Base-by-base conservation (phyloP, 345 rosid genomes). In the Punica granatum region DNA sequence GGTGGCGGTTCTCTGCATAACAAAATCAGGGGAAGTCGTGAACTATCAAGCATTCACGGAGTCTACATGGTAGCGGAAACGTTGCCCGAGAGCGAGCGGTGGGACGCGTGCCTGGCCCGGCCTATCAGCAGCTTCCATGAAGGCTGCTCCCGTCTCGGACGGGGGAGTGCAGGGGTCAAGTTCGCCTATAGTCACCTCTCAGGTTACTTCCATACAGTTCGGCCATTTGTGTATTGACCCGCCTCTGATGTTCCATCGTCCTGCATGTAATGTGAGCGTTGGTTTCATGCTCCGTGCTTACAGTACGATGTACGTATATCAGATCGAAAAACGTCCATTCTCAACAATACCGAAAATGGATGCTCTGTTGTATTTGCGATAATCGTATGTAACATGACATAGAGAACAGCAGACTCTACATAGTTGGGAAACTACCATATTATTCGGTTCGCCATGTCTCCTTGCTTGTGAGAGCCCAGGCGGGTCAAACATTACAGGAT, bases 1-100 rank as follows among this genome's bases (percentile, higher is more conserved):
- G 81, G 99, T 91, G 34, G 99, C 97, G 10, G 98, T 89, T 63
- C 96, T 94, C 26, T 94, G 98, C 80, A 94, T 94, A 78, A 89
- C 98, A 13, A 94, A 86, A 74, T 80, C 95, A 0, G 95, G 99
- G 26, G 96, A 94, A 76, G 97, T 94, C 32, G 76, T 91, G 61
- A 94, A 94, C 74, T 91, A 94, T 30, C 99, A 94, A 69, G 97
- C 98, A 23, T 94, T 94, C 73, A 89, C 96, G 69, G 83, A 93
- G 64, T 86, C 19, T 94, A 94, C 80, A 82, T 83, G 0, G 96
- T 94, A 7, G 97, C 95, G 0, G 97, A 94, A 79, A 94, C 97
- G 61, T 91, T 94, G 99, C 92, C 99, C 0, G 90, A 89, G 81
- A 91, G 95, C 31, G 92, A 94, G 56, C 88, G 95, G 19, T 91